Evolutionary conservation across 768 basidiomycete species (phyloP).

Genomic region (Phanerodontia chrysosporium): DNA sequence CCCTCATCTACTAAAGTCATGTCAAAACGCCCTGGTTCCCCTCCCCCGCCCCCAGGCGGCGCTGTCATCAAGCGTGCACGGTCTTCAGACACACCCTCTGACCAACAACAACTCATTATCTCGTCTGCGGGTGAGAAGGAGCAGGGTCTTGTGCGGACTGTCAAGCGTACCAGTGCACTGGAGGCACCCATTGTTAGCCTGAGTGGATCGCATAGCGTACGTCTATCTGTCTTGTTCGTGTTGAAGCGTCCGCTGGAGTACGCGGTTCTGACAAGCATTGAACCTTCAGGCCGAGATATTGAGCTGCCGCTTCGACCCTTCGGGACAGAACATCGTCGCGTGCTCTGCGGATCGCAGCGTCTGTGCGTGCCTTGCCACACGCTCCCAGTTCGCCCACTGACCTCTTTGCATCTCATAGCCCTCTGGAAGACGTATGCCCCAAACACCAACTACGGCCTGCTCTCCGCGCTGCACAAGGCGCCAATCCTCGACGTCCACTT

Average conservation of each 20-base stretch:
- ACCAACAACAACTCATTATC: conserved; percentile 58
- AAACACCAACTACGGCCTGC: conserved; percentile 87
- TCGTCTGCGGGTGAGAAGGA: conserved; percentile 63
- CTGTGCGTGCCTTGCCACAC: conserved; percentile 49
- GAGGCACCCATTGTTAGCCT: conserved; percentile 93
- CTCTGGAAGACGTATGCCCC: conserved; percentile 91
- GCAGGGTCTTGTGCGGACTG: conserved; percentile 77
- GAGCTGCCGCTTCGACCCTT: conserved; percentile 90
- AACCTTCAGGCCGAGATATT: conserved; percentile 71
- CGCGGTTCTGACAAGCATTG: neutral
- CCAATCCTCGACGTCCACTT: conserved; percentile 92
- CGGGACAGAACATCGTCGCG: conserved; percentile 90
- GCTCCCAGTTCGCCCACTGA: neutral
- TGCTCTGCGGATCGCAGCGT: conserved; percentile 87
- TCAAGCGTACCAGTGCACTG: conserved; percentile 89
- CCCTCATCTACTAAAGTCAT: conserved; percentile 29
- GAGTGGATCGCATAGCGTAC: conserved; percentile 79
- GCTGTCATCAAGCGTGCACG: conserved; percentile 61
- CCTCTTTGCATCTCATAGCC: conserved; percentile 38
- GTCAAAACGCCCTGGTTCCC: conserved; percentile 63
- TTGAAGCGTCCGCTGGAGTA: neutral
- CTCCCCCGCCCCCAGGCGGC: conserved; percentile 46
- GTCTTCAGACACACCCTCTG: conserved; percentile 43
- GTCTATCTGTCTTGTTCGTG: conserved; percentile 23
- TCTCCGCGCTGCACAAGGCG: conserved; percentile 81